Evolutionary conservation across 2,329 filamentous ascomycete genomes (phyloP).

Genomic region (Arthrobotrys sinensis): DNA sequence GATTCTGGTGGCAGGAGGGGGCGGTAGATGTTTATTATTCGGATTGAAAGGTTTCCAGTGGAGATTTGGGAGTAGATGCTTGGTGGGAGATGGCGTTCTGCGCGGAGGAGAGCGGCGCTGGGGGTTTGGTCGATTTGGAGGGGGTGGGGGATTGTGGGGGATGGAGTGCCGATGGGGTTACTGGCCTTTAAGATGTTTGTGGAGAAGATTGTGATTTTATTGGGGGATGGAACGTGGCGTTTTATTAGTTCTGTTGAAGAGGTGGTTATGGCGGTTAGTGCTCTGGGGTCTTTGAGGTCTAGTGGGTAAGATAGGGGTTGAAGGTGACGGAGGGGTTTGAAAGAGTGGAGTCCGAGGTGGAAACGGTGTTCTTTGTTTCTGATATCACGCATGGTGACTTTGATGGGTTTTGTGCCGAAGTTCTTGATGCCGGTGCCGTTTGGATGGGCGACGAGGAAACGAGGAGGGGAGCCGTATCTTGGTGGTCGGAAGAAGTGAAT

Average conservation of each 20-base stretch:
- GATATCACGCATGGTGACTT: conserved; percentile 41
- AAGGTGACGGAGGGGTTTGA: conserved; percentile 44
- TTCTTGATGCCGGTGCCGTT: conserved; percentile 53
- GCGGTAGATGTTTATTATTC: conserved; percentile 41
- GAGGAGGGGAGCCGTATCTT: conserved; percentile 47
- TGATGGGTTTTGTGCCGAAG: conserved; percentile 38
- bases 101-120: conserved; percentile 20
- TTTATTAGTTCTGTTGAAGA: conserved; percentile 17
- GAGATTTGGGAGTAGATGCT: conserved; percentile 9
- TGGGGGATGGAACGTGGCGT: conserved; percentile 31
- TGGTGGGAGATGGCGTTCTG: conserved; percentile 33
- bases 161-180: conserved; percentile 16
- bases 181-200: conserved; percentile 32
- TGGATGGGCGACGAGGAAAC: conserved; percentile 40
- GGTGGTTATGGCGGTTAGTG: neutral
- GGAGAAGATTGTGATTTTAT: conserved; percentile 38
- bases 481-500: conserved; percentile 44
- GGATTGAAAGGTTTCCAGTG: conserved; percentile 28
- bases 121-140: conserved; percentile 45
- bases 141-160: conserved; percentile 24
- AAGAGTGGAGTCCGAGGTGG: conserved; percentile 50
- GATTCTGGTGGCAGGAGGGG: conserved; percentile 16
- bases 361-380: conserved; percentile 56
- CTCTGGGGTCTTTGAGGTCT: conserved; percentile 14
- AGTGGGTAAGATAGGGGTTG: conserved; percentile 33